Evolutionary conservation across 2,329 filamentous ascomycete species (phyloP), one percentile per base, ranked within the genome.

Genomic region (Coniochaeta ligniaria): DNA sequence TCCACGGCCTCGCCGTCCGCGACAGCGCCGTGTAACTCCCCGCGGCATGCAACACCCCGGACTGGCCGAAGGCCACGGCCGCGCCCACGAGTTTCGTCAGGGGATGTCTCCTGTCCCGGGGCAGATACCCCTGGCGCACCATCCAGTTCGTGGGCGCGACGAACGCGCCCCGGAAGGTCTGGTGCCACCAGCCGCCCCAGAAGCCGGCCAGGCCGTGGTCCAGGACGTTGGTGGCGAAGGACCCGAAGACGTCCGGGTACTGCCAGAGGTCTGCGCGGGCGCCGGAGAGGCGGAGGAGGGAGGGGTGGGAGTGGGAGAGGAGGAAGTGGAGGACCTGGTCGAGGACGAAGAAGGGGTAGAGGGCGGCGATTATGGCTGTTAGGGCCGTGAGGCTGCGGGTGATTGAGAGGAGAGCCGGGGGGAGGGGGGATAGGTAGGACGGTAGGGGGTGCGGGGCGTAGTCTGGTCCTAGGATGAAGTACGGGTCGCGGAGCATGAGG

Each of bases 101-200:
- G 61, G 62, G n/a, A 33, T 72, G 17, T 31, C n/a, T 45, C 57
- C 72, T 66, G 59, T 73, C 66, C 65, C 70, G 64, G 63, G 64
- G 66, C 61, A 85, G 57, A 65, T 78, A 70, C 20, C 79, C 73
- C 45, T 63, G 59, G 63, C 71, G 65, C 9, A 73, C 71, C 60
- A 88, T 66, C 67, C 77, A 83, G 1, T 72, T 73, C 0, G 81
- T 76, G 0, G 88, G 87, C 4, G 85, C 81, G 43, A 83, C 75
- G 69, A 94, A 92, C 2, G 84, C 85, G 60, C 86, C 82, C 0
- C 92, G 88, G 75, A 96, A 96, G 2, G 88, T 87, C 74, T 97
- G 93, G 72, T 98, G 94, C 94, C 94, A 97, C 81, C 86, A 94
- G 24, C 79, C 80, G 52, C 90, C 87, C 94, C 94, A 98, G 74